Evolutionary conservation across 148 eudicot genomes (phyloP).

Genomic region (Rhododendron ferrugineum): DNA sequence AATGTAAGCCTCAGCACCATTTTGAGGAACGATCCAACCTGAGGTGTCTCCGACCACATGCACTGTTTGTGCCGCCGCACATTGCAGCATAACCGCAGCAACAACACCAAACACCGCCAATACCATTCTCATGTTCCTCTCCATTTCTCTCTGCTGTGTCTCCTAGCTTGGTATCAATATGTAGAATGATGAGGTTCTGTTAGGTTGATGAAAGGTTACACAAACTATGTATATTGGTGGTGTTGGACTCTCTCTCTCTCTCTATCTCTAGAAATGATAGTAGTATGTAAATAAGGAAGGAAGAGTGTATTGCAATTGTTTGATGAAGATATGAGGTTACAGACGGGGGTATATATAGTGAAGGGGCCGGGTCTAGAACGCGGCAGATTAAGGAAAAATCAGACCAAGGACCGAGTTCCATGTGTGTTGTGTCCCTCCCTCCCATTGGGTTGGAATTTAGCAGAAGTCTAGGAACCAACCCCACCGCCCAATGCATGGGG

Average conservation of each 20-base stretch:
- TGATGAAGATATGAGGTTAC: neutral
- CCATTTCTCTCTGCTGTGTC: neutral
- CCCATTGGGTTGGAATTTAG: too few species aligned
- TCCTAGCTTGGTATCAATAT: neutral
- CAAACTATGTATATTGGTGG: neutral
- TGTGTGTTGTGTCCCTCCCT: too few species aligned
- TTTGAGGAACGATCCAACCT: neutral
- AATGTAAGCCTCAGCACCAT: neutral
- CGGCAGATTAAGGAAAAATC: neutral
- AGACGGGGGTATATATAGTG: neutral
- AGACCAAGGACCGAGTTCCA: neutral
- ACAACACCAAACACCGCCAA: neutral
- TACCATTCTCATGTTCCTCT: neutral
- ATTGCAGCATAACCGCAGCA: neutral
- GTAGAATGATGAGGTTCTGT: neutral
- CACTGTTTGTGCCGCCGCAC: neutral
- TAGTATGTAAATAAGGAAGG: too few species aligned
- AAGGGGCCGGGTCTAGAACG: neutral
- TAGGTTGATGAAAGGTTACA: neutral
- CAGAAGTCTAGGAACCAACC: too few species aligned
- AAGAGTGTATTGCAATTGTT: neutral
- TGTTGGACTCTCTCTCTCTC: too few species aligned
- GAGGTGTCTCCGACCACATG: conserved; percentile 1
- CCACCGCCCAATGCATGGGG: too few species aligned
- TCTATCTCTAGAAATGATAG: too few species aligned